Evolutionary conservation across 164 flowering plant genomes (phyloP).

Genomic region (Cinnamomum chago): DNA sequence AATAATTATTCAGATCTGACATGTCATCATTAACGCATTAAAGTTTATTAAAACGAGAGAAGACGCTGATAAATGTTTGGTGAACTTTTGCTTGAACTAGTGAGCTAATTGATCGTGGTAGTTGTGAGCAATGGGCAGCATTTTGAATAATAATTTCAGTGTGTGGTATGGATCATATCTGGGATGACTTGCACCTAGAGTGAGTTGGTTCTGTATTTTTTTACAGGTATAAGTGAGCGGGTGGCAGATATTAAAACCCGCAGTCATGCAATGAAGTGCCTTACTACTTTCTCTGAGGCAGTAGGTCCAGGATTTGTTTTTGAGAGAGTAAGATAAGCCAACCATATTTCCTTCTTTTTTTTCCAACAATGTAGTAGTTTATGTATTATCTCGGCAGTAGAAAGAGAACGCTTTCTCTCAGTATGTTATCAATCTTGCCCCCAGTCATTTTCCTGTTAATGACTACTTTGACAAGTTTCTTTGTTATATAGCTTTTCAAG

Average conservation of each 20-base stretch:
- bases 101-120: background rate
- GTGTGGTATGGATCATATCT: background rate
- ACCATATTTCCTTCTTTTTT: background rate
- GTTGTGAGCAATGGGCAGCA: background rate
- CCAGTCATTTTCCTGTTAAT: background rate
- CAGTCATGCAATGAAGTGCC: constrained; percentile 91
- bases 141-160: background rate
- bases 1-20: too few species aligned
- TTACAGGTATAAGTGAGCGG: constrained; percentile 77
- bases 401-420: background rate
- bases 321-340: constrained; percentile 67
- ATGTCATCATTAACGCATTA: too few species aligned
- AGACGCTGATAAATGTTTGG: background rate
- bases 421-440: background rate
- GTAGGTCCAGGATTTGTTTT: constrained; percentile 96
- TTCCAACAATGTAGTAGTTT: background rate
- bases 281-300: constrained; percentile 87
- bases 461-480: background rate
- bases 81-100: background rate
- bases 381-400: background rate
- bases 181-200: background rate
- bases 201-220: background rate
- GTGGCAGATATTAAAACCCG: constrained; percentile 99
- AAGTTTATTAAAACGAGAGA: background rate
- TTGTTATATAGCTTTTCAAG: constrained; percentile 62